phyloP scores from a whole-genome alignment of 352 stramenopile species.

The Phytophthora macrochlamydospora region DNA sequence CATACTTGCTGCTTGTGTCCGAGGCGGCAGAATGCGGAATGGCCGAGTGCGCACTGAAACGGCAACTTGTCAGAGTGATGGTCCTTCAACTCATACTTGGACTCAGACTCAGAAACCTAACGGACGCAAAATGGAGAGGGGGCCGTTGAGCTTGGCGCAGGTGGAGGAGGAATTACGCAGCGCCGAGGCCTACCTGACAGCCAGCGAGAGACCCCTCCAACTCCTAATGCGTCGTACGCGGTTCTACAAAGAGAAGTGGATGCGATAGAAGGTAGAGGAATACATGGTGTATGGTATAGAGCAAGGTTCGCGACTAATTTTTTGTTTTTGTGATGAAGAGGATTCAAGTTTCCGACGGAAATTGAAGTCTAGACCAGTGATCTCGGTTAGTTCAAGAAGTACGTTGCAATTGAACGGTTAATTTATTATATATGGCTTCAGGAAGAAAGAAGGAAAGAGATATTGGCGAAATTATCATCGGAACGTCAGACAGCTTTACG shows the following conservation, averaged over 20 bases:
- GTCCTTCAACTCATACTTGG: conserved; percentile 50
- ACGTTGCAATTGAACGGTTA: background rate
- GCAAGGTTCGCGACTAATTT: background rate
- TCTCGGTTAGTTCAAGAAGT: conserved; percentile 34
- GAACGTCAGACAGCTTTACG: conserved; percentile 54
- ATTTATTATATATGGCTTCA: conserved; percentile 21
- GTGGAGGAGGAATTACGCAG: conserved; percentile 70
- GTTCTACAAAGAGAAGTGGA: background rate
- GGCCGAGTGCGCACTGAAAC: conserved; percentile 22
- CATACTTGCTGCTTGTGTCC: conserved; percentile 6
- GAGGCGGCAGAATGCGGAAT: conserved; percentile 31
- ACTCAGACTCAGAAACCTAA: background rate
- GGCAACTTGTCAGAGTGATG: conserved; percentile 57
- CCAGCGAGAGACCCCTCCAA: conserved; percentile 6
- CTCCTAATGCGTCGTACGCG: background rate
- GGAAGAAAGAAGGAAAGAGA: conserved; percentile 65
- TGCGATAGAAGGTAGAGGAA: background rate
- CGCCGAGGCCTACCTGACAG: conserved; percentile 64
- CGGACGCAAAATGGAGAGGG: conserved; percentile 29
- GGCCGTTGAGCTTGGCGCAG: conserved; percentile 52
- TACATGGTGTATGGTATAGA: background rate
- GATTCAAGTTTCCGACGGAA: conserved; percentile 30
- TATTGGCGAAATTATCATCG: conserved; percentile 66
- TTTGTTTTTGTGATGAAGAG: conserved; percentile 1
- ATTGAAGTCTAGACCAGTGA: conserved; percentile 37